Conservation (phyloP, 148 eudicot genomes). For the Fagopyrum esculentum region DNA sequence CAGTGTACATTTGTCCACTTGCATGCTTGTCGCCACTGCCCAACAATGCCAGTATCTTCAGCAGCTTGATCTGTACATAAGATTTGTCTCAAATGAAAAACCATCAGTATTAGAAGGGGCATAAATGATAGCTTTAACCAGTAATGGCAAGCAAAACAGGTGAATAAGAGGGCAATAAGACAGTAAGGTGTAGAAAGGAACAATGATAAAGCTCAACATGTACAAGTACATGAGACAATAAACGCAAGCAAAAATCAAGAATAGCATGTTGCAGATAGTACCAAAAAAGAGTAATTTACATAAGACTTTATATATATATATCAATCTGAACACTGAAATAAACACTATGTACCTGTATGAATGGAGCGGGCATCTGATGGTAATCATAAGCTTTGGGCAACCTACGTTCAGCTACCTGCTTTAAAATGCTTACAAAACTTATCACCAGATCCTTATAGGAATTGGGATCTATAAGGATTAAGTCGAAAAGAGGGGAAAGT, state of each 20-base stretch:
- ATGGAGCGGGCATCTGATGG: constrained; percentile 99
- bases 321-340: constrained; percentile 2
- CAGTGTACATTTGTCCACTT: constrained; percentile 92
- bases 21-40: constrained; percentile 94
- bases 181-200: not conserved
- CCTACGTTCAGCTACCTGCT: constrained; percentile 94
- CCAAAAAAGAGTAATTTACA: not conserved
- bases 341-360: constrained; percentile 63
- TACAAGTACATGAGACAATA: not conserved
- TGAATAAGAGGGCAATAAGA: not conserved
- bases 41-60: constrained; percentile 79
- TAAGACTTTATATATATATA: not conserved
- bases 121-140: not conserved
- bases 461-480: constrained; percentile 59
- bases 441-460: constrained; percentile 76
- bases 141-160: not conserved
- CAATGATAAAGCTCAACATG: not conserved
- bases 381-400: constrained; percentile 94
- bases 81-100: constrained; percentile 10
- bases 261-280: not conserved
- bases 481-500: constrained; percentile 86
- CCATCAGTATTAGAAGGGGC: constrained; percentile 11
- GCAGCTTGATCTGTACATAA: constrained; percentile 75
- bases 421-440: constrained; percentile 89
- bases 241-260: not conserved